Evolutionary conservation across 805 yeast species (phyloP), one percentile per base, ranked within the genome.

Genomic region (Jamesozyma jinghongensis): DNA sequence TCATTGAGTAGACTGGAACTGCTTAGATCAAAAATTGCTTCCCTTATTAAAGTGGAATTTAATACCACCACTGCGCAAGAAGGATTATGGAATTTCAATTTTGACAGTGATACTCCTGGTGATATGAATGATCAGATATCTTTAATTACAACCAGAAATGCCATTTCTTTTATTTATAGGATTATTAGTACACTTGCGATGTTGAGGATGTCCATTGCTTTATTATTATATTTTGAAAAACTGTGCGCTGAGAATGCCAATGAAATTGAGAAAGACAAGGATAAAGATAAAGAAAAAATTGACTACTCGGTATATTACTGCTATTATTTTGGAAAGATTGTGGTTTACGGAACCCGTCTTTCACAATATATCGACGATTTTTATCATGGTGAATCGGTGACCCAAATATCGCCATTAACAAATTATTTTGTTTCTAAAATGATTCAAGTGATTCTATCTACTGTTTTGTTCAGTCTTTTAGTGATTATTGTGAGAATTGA

Each of bases 141-240:
- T 13, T 20, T 44, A 2, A 17, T 44, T 4, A 34, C 44, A 11
- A 42, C 50, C 8, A 37, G 36, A 36, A 44, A 41, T 29, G 42
- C 58, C 1, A 39, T 47, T 10, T 40, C 48, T 4, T 46, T 56
- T 36, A 56, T 56, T 16, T 47, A 51, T n/a, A 44, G 52, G n/a
- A 41, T 52, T 20, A 40, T 58, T 43, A 52, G 56, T 33, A 45
- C 45, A 20, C 35, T 52, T 29, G 40, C 55, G 26, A 34, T 55
- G 35, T 43, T 57, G 12, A 50, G 62, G 40, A 49, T 55, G 2
- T 47, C 58, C 1, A 47, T 50, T 40, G 55, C 63, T 2, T 19
- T 57, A n/a, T 44, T 56, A 38, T 40, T 54, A 18, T 54, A 58
- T 46, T 58, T 56, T 35, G 64, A 59, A 42, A 37, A 43, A 16